Evolutionary conservation across 108 stramenopile genomes (phyloP), one percentile per base, ranked within the genome.

Genomic region (Phaeodactylum tricornutum): DNA sequence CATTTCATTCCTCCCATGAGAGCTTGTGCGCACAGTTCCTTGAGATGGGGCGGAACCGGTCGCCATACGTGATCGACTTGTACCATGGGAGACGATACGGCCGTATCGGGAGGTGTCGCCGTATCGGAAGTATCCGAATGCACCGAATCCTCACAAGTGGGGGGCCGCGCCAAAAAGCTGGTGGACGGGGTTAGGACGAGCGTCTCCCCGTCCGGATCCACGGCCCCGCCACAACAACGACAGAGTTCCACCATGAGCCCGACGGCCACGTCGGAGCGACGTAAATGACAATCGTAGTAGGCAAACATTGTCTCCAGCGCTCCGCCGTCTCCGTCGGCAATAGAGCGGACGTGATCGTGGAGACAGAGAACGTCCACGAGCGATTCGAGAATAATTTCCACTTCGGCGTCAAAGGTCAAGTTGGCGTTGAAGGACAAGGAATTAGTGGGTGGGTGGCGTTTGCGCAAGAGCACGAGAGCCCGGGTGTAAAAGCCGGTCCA

Each of bases 401-500:
- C 65, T 46, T 74, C 79, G 19, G 81, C 72, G 63, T 90, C 88
- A 62, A 90, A 90, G 42, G 64, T 40, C 20, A 76, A 24, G 61
- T 90, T 84, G 25, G 81, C 68, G 55, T 84, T 69, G 55, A 79
- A 90, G 29, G 59, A 50, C 6, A 54, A 15, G 15, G 67, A 74
- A 64, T 86, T 80, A 11, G 40, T 50, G 11, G 88, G 81, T 21
- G 63, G 33, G n/a, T 50, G 49, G 6, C 79, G 69, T 28, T 72
- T 71, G 11, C 88, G 73, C 33, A 90, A 47, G 31, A 90, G 48
- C 14, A 71, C 78, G 39, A 90, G 38, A 0, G 88, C 81, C 41
- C 88, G 73, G 38, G 81, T 80, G 67, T 81, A 90, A 53, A 90
- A 86, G 29, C 88, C 88, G n/a, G 81, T 70, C 59, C 84, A 86